A percentile compares a stretch with the other conserved stretches of the same genome.
Conservation (phyloP, 2,329 filamentous ascomycete genomes). For the Aspergillus costaricaensis region DNA sequence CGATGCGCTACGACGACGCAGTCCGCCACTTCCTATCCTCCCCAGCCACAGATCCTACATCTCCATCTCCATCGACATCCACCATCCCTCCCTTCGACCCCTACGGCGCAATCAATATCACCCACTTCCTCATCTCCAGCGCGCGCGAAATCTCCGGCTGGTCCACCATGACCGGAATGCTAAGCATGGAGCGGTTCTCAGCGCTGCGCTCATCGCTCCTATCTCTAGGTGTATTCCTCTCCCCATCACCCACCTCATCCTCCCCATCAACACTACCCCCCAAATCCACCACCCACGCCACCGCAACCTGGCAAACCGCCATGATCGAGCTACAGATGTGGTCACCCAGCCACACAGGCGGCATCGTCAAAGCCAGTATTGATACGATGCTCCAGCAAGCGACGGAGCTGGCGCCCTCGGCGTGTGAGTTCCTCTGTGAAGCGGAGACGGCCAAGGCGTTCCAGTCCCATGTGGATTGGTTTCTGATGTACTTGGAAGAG, state of each 20-base stretch:
- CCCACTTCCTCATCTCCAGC: slow-evolving; percentile 46
- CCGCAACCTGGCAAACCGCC: slow-evolving; percentile 46
- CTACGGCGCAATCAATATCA: slow-evolving; percentile 47
- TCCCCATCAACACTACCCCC: too few species aligned
- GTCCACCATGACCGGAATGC: slow-evolving; percentile 47
- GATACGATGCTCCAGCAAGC: slow-evolving; percentile 38
- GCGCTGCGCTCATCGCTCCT: slow-evolving; percentile 40
- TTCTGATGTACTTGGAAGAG: slow-evolving; percentile 39
- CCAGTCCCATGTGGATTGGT: slow-evolving; percentile 45
- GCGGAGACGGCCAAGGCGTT: slow-evolving; percentile 29
- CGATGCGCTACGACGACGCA: slow-evolving; percentile 39
- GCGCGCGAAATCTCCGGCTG: slow-evolving; percentile 47
- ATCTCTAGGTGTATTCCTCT: slow-evolving; percentile 36
- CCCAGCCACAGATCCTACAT: too few species aligned
- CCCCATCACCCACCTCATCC: slow-evolving; percentile 1
- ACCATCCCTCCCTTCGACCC: slow-evolving; percentile 41
- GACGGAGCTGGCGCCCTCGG: slow-evolving; percentile 32
- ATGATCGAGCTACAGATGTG: slow-evolving; percentile 49
- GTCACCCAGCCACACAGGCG: slow-evolving; percentile 45
- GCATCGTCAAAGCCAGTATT: slow-evolving; percentile 41
- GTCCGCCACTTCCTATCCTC: slow-evolving; percentile 42
- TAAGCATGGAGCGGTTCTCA: slow-evolving; percentile 44
- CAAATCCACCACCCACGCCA: slow-evolving; percentile 15
- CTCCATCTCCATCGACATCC: slow-evolving; percentile 23
- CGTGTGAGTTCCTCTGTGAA: slow-evolving; percentile 37